phyloP scores from a whole-genome alignment of 768 basidiomycete genomes.

The Neoboletus subvelutipes region DNA sequence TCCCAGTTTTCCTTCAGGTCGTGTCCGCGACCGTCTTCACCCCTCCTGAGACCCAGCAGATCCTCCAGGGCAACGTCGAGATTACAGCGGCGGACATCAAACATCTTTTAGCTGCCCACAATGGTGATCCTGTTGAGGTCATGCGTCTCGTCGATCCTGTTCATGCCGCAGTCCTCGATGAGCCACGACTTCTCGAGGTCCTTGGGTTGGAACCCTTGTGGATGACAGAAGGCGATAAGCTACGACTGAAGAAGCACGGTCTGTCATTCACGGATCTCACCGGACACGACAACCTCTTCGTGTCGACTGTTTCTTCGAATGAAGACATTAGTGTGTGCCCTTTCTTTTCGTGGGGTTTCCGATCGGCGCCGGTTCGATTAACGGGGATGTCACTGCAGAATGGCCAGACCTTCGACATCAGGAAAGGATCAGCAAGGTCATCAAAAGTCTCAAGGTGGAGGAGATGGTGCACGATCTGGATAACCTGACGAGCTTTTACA shows the following conservation, averaged over 20 bases:
- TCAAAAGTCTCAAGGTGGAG: neutral
- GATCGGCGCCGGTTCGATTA: too few relatives aligned
- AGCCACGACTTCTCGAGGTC: conserved; percentile 15
- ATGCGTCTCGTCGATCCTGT: conserved; percentile 16
- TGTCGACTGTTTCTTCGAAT: neutral
- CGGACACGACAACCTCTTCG: neutral
- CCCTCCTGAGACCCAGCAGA: neutral
- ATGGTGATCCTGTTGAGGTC: conserved; percentile 14
- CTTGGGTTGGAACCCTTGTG: conserved; percentile 15
- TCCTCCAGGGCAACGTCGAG: neutral
- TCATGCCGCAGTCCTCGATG: conserved; percentile 14
- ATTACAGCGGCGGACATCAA: neutral
- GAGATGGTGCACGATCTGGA: conserved; percentile 40
- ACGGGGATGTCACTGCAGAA: neutral
- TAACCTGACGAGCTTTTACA: conserved; percentile 41
- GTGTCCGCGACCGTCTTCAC: neutral
- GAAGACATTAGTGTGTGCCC: neutral
- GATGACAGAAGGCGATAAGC: conserved; percentile 21
- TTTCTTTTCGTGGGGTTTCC: neutral
- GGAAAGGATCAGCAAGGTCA: conserved; percentile 11
- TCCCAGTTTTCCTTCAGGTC: neutral
- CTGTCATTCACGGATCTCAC: conserved; percentile 16
- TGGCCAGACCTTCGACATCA: conserved; percentile 19
- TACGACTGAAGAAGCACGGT: conserved; percentile 11
- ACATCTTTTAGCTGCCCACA: conserved; percentile 3